phyloP scores from a whole-genome alignment of 805 yeast genomes.

The Candida michaelii region DNA sequence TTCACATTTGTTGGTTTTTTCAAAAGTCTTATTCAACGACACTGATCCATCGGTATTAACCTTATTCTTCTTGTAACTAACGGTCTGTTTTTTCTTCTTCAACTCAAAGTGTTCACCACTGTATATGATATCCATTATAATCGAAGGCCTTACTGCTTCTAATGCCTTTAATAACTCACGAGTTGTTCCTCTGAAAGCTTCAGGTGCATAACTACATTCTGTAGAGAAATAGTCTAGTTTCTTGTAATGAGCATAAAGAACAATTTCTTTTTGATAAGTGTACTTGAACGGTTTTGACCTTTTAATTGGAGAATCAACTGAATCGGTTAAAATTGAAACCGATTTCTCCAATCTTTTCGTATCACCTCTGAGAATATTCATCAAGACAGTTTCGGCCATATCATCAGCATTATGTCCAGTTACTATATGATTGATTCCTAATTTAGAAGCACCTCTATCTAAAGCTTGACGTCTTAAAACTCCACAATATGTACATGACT shows the following conservation, averaged over 20 bases:
- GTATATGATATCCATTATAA: constrained; percentile 90
- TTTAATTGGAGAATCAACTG: constrained; percentile 83
- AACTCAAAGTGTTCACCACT: constrained; percentile 86
- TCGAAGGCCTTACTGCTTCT: constrained; percentile 87
- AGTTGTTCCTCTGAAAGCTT: constrained; percentile 97
- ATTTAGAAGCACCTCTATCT: constrained; percentile 89
- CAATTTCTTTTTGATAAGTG: constrained; percentile 95
- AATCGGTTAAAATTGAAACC: constrained; percentile 79
- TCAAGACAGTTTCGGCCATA: constrained; percentile 96
- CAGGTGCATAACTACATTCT: constrained; percentile 98
- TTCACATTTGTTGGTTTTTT: constrained; percentile 75
- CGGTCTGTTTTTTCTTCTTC: constrained; percentile 53
- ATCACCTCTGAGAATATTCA: constrained; percentile 96
- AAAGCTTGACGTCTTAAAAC: constrained; percentile 94
- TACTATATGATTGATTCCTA: constrained; percentile 85
- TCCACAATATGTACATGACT: constrained; percentile 97
- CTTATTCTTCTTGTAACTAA: constrained; percentile 29
- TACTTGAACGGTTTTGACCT: constrained; percentile 95
- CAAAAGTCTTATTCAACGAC: constrained; percentile 37
- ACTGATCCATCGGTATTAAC: constrained; percentile 61
- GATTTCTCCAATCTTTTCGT: constrained; percentile 88
- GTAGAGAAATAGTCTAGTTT: constrained; percentile 94
- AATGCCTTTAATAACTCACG: constrained; percentile 86
- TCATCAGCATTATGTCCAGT: constrained; percentile 99
- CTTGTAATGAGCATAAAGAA: constrained; percentile 93